These are phyloP conservation scores for Acrocalymma vagum DNA, from an alignment of 2,329 filamentous ascomycete species.

Conservation along the genomic window DNA sequence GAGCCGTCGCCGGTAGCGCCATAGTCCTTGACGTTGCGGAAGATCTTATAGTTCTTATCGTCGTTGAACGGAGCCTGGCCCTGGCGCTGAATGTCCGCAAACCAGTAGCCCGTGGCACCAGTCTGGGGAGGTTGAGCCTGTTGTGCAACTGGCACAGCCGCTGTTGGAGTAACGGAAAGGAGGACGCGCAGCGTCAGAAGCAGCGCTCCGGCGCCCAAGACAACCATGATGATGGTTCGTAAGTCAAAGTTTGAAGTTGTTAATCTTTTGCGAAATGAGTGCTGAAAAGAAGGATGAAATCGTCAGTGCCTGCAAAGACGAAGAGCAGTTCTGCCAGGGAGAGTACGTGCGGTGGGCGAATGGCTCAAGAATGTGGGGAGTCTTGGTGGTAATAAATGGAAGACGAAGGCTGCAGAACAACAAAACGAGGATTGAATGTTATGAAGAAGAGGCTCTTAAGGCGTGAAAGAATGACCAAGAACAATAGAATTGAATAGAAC, in stretches of 20 bases:
- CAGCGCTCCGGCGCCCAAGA: slow-evolving; percentile 46
- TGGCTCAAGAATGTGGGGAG: slow-evolving; percentile 19
- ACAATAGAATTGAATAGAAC: slow-evolving; percentile 34
- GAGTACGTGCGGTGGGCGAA: too few species aligned
- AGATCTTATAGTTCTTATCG: slow-evolving; percentile 67
- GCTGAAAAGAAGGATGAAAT: slow-evolving; percentile 27
- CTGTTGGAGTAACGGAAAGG: slow-evolving; percentile 36
- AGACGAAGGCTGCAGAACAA: slow-evolving; percentile 20
- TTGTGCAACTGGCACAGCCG: slow-evolving; percentile 39
- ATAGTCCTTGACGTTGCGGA: slow-evolving; percentile 58
- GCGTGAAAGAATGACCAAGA: slow-evolving; percentile 46
- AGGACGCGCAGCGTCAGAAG: slow-evolving; percentile 47
- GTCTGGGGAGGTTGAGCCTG: slow-evolving; percentile 26
- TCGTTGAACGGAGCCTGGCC: slow-evolving; percentile 72
- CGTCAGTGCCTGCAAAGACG: slow-evolving; percentile 42
- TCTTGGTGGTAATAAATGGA: slow-evolving; percentile 16
- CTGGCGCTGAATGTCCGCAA: slow-evolving; percentile 73
- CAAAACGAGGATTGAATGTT: too few species aligned
- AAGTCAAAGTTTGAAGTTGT: slow-evolving; percentile 22
- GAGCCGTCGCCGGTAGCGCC: slow-evolving; percentile 64
- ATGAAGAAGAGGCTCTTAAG: too few species aligned
- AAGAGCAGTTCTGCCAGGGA: slow-evolving; percentile 14
- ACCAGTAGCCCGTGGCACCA: slow-evolving; percentile 68
- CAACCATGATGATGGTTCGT: slow-evolving; percentile 46
- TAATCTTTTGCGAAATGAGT: slow-evolving; percentile 22